Evolutionary conservation across 106 monocot species (phyloP), one percentile per base, ranked within the genome.

Genomic region (Gastrodia elata): DNA sequence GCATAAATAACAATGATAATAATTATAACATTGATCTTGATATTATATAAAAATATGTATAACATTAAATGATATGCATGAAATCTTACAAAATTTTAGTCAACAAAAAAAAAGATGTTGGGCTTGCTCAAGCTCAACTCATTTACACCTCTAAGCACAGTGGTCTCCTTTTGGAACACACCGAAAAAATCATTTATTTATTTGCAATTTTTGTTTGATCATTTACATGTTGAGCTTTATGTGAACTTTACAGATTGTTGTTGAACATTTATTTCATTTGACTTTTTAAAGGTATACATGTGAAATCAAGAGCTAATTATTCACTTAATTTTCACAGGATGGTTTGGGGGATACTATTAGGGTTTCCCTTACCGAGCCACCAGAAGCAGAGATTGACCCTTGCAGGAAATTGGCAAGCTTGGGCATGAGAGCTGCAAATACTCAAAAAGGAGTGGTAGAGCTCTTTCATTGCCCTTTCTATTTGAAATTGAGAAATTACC

Each of bases 351-450:
- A 99, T 79, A 99, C 98, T 68, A 99, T 99, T 73, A 75, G 98
- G 58, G 98, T 99, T 42, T 99, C 98, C 48, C 87, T 99, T 20
- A 99, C 98, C 8, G 98, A 99, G 76, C 98, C 98, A 79, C 98
- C 98, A 39, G 98, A 99, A 78, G 87, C 87, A 82, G 98, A 99
- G 82, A 99, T 99, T 81, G 98, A 93, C 85, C 98, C 98, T 73
- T 99, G 98, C 80, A 87, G 85, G 70, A 88, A 84, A 77, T 77
- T 99, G 44, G 98, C 98, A 59, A 94, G 90, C 77, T 93, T 99
- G 67, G 98, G 98, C 27, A 94, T 81, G 78, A 80, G 69, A 37
- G 93, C 98, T 76, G 74, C 93, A 49, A 73, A 77, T 44, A 68
- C 83, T 83, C 91, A 89, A 77, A 93, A 86, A 41, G 98, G 98